Evolutionary conservation across 2,329 filamentous ascomycete genomes (phyloP).

Genomic region (Nannizziopsis arthrosporioides): DNA sequence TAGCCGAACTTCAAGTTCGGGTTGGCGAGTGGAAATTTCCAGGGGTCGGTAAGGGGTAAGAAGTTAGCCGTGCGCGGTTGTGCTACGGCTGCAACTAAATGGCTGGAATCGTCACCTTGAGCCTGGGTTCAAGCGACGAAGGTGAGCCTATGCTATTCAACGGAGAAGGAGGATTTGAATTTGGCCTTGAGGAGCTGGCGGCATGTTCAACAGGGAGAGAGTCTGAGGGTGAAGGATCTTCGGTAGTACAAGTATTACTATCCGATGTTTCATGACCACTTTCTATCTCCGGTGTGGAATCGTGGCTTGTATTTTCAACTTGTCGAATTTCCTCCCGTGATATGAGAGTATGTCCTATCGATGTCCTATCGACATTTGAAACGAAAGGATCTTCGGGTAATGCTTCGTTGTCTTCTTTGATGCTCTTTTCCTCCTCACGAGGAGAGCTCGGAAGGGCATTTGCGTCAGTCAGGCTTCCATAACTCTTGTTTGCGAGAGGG

Average conservation of each 20-base stretch:
- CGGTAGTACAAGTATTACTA: neutral
- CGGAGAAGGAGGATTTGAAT: neutral
- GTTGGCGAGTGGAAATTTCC: too few relatives aligned
- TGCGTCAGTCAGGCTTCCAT: neutral
- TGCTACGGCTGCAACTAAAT: neutral
- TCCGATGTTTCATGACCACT: neutral
- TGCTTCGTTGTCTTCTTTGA: conserved; percentile 3
- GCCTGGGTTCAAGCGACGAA: conserved; percentile 7
- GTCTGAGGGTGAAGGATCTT: neutral
- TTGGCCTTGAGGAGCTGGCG: neutral
- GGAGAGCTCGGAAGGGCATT: neutral
- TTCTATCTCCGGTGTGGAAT: neutral
- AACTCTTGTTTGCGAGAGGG: conserved; percentile 1
- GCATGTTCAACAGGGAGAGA: neutral
- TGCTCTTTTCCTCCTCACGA: neutral
- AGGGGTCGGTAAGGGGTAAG: too few relatives aligned
- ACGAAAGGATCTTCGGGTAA: conserved; percentile 15
- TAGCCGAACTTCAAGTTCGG: too few relatives aligned
- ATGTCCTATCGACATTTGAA: conserved; percentile 15
- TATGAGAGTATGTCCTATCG: conserved; percentile 15
- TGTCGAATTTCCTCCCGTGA: conserved; percentile 9
- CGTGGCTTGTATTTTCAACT: neutral
- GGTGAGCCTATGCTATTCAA: neutral
- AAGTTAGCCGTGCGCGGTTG: too few relatives aligned
- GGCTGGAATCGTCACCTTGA: conserved; percentile 11